These are phyloP conservation scores for Mortierella alpina DNA, from an alignment of 192 early-diverging fungal species.

Conservation along the genomic window DNA sequence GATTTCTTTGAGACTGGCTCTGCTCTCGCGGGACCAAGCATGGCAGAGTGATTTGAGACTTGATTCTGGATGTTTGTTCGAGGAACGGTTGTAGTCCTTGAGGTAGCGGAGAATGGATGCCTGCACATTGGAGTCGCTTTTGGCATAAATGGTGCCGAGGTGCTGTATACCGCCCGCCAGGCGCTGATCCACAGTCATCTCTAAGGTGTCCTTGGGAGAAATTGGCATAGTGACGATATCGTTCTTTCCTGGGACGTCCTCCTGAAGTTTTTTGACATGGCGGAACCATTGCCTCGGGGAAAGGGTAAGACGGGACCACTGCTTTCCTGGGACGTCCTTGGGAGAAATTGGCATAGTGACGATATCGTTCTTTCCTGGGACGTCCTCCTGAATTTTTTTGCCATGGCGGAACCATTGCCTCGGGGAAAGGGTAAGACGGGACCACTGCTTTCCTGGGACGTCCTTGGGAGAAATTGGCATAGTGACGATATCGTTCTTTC, in stretches of 20 bases:
- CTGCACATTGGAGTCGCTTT: not conserved
- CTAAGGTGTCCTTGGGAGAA: not conserved
- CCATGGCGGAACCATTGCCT: too few species aligned
- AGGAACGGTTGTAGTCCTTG: not conserved
- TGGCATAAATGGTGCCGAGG: not conserved
- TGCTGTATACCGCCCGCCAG: not conserved
- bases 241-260: too few species aligned
- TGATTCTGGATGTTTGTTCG: not conserved
- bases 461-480: not conserved
- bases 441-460: not conserved
- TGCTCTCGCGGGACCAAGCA: not conserved
- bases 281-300: too few species aligned
- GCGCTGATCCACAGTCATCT: not conserved
- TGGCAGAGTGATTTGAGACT: not conserved
- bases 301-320: too few species aligned
- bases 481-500: not conserved
- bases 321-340: not conserved
- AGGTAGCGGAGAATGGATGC: constrained; percentile 6
- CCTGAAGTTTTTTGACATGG: too few species aligned
- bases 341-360: not conserved
- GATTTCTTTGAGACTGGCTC: not conserved
- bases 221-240: not conserved
- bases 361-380: too few species aligned
- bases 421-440: too few species aligned
- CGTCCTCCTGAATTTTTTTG: too few species aligned